Evolutionary conservation across 2,329 filamentous ascomycete species (phyloP), one percentile per base, ranked within the genome.

Genomic region (Fusarium aywerte): DNA sequence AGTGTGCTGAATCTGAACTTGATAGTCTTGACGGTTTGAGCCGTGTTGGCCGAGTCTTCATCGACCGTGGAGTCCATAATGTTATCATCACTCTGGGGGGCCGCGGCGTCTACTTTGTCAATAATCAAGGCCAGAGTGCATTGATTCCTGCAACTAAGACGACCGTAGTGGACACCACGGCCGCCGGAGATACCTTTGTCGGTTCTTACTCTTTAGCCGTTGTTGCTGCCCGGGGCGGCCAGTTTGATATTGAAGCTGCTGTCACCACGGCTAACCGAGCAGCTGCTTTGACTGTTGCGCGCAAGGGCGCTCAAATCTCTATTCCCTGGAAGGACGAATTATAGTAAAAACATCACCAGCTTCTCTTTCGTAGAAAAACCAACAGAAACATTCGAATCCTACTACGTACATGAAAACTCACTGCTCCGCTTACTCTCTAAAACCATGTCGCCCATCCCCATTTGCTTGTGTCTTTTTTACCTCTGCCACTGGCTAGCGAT

Each of bases 121-220:
- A 82, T 20, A 79, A 69, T 40, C 69, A 64, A 4, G 78, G 76
- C 23, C 73, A 71, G 40, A 81, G 81, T 51, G 83, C 81, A 2
- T 73, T 88, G 67, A 78, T 93, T 6, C 77, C 81, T 4, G 92
- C 92, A 0, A 84, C 87, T 64, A 90, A 91, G 77, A 90, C 92
- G 5, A 80, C 77, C 20, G 95, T 98, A 3, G 88, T 97, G 6
- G 95, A 98, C 77, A 98, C 95, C 2, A 98, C 95, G 9, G 95
- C 91, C 3, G 96, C 96, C 7, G 95, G 95, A 0, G 95, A 98
- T 77, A 97, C 95, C 0, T 97, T 97, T 80, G 92, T 96, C 7
- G 95, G 96, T 3, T 91, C 88, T 21, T 97, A 97, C 76, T 91
- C 92, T 4, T 87, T 96, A 25, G 87, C 89, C 58, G 85, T 90